These are phyloP conservation scores for Yamadazyma endophytica DNA, from an alignment of 805 yeast species.

Conservation along the genomic window DNA sequence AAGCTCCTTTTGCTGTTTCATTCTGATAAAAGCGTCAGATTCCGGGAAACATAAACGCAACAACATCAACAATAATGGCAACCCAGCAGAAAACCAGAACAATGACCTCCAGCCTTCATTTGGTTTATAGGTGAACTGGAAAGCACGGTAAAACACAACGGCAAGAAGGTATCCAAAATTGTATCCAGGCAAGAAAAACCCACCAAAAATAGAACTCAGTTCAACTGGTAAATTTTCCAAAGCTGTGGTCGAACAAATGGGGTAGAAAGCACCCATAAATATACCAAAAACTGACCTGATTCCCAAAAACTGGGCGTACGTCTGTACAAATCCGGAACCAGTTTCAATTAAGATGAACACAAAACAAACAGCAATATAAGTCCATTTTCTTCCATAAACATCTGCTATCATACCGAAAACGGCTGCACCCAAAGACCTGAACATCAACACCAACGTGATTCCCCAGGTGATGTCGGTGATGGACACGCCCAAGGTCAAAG, in stretches of 20 bases:
- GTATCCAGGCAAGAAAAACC: slow-evolving; percentile 49
- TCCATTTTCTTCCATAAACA: slow-evolving; percentile 64
- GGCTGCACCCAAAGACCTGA: slow-evolving; percentile 68
- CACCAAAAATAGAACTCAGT: slow-evolving; percentile 61
- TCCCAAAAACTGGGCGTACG: slow-evolving; percentile 54
- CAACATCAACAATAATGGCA: slow-evolving; percentile 52
- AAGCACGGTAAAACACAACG: slow-evolving; percentile 62
- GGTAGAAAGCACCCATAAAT: slow-evolving; percentile 70
- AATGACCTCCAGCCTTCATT: slow-evolving; percentile 63
- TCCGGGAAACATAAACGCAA: slow-evolving; percentile 63
- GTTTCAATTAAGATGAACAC: slow-evolving; percentile 55
- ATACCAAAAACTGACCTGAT: slow-evolving; percentile 64
- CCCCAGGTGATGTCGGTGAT: slow-evolving; percentile 65
- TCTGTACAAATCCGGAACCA: slow-evolving; percentile 62
- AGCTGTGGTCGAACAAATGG: slow-evolving; percentile 62
- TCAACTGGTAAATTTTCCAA: slow-evolving; percentile 58
- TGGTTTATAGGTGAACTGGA: slow-evolving; percentile 33
- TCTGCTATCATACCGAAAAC: slow-evolving; percentile 62
- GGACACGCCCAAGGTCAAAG: slow-evolving; percentile 40
- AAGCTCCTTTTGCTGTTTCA: slow-evolving; percentile 14
- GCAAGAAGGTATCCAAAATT: slow-evolving; percentile 67
- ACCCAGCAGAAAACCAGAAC: slow-evolving; percentile 72
- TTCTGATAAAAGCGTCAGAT: slow-evolving; percentile 45
- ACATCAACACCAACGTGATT: slow-evolving; percentile 65
- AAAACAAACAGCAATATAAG: slow-evolving; percentile 50